A percentile compares a stretch with the other conserved stretches of the same genome.
phyloP scores from a whole-genome alignment of 1,139 yeast genomes.

The Diutina mesorugosa region DNA sequence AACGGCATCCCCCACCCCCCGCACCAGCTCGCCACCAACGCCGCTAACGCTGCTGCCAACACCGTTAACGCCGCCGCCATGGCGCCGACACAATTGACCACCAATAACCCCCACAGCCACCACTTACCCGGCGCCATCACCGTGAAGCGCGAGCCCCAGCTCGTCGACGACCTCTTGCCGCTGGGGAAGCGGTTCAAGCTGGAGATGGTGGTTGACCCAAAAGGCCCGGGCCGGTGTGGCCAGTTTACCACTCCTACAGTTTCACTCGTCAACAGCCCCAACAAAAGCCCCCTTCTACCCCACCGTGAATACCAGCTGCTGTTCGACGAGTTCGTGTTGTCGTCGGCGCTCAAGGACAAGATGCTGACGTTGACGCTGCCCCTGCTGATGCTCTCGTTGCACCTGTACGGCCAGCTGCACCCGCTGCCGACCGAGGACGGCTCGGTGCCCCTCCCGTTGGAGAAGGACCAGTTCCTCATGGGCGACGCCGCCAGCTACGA shows the following conservation, averaged over 20 bases:
- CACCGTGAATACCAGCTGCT: background rate
- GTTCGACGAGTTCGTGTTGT: background rate
- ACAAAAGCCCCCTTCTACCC: conserved; percentile 2
- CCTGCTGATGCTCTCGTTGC: conserved; percentile 2
- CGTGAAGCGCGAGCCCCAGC: background rate
- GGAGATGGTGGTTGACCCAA: background rate
- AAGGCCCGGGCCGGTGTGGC: background rate
- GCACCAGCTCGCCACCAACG: background rate
- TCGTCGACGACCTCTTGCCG: background rate
- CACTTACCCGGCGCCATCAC: too few relatives aligned
- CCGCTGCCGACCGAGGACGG: background rate
- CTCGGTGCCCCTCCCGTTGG: background rate
- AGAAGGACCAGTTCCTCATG: background rate
- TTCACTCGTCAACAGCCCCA: conserved; percentile 2
- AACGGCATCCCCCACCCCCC: background rate
- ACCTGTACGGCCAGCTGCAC: background rate
- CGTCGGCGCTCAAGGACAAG: background rate
- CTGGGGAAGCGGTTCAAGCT: background rate
- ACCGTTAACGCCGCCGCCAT: too few relatives aligned
- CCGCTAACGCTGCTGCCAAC: background rate
- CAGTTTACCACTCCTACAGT: conserved; percentile 1
- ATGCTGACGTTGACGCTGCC: conserved; percentile 1
- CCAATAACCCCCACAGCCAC: too few relatives aligned
- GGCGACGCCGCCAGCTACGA: background rate
- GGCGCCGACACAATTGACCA: too few relatives aligned